phyloP scores from a whole-genome alignment of 2,329 filamentous ascomycete species.

The Colletotrichum limetticola region DNA sequence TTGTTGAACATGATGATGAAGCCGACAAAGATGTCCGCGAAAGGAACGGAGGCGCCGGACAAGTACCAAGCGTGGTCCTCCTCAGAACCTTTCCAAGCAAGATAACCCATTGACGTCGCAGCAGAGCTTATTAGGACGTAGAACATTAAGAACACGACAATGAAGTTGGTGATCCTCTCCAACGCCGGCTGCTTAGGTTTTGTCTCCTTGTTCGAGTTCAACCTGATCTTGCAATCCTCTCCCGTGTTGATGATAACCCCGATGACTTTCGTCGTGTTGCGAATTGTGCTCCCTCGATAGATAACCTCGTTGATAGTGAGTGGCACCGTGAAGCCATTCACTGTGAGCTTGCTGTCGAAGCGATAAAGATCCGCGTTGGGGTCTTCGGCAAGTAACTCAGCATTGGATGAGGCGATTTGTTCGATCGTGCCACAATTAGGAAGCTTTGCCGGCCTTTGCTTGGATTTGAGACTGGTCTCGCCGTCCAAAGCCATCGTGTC shows the following conservation, averaged over 20 bases:
- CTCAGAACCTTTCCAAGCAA: constrained; percentile 75
- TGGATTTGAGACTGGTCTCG: constrained; percentile 84
- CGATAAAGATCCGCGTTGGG: constrained; percentile 82
- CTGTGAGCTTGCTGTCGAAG: constrained; percentile 75
- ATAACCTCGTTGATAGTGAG: constrained; percentile 85
- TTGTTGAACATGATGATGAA: constrained; percentile 98
- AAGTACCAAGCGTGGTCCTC: constrained; percentile 84
- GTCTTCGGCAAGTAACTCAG: constrained; percentile 77
- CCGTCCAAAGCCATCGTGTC: constrained; percentile 88
- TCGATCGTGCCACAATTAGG: constrained; percentile 66
- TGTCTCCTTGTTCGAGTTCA: constrained; percentile 91
- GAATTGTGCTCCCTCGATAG: constrained; percentile 85
- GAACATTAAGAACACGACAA: constrained; percentile 82
- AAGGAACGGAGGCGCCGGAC: constrained; percentile 72
- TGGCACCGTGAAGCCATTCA: constrained; percentile 68
- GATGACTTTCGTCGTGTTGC: constrained; percentile 79
- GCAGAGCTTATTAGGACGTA: constrained; percentile 84
- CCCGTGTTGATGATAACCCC: constrained; percentile 89
- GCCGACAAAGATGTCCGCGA: constrained; percentile 84
- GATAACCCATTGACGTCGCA: constrained; percentile 86
- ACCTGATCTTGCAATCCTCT: constrained; percentile 90
- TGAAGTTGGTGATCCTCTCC: constrained; percentile 79
- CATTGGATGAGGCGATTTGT: constrained; percentile 63
- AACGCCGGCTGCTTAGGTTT: constrained; percentile 84
- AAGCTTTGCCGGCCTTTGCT: constrained; percentile 72